Conservation (phyloP, 176 grass and related monocot species). For the Lolium perenne region DNA sequence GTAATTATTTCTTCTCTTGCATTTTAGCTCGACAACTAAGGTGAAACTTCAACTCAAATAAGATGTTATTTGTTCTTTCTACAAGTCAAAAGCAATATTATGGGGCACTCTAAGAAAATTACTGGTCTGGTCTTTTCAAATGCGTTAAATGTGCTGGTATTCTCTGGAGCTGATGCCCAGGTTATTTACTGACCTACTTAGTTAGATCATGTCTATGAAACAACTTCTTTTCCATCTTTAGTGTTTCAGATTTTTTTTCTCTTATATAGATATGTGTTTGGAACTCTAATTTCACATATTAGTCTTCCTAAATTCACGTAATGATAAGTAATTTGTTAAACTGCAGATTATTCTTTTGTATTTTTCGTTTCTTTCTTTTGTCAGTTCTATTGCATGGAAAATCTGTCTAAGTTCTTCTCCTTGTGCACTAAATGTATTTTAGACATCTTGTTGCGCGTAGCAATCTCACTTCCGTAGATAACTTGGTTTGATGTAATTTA, state of each 20-base stretch:
- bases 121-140: conserved; percentile 97
- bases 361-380: too few relatives aligned
- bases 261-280: conserved; percentile 87
- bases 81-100: conserved; percentile 97
- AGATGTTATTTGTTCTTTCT: conserved; percentile 19
- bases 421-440: too few relatives aligned
- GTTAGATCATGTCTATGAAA: conserved; percentile 9
- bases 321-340: too few relatives aligned
- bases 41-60: neutral
- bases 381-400: too few relatives aligned
- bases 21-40: neutral
- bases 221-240: conserved; percentile 20
- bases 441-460: too few relatives aligned
- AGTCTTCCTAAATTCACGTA: too few relatives aligned
- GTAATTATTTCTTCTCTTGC: conserved; percentile 42
- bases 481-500: too few relatives aligned
- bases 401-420: too few relatives aligned
- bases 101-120: conserved; percentile 96
- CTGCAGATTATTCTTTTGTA: too few relatives aligned
- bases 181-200: conserved; percentile 57
- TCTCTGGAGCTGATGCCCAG: conserved; percentile 97
- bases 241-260: too few relatives aligned
- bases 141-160: conserved; percentile 84
- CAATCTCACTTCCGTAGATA: too few relatives aligned
- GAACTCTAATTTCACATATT: conserved; percentile 85